Evolutionary conservation across 208 protist species (phyloP).

Genomic region (Wallacemonas sp.): DNA sequence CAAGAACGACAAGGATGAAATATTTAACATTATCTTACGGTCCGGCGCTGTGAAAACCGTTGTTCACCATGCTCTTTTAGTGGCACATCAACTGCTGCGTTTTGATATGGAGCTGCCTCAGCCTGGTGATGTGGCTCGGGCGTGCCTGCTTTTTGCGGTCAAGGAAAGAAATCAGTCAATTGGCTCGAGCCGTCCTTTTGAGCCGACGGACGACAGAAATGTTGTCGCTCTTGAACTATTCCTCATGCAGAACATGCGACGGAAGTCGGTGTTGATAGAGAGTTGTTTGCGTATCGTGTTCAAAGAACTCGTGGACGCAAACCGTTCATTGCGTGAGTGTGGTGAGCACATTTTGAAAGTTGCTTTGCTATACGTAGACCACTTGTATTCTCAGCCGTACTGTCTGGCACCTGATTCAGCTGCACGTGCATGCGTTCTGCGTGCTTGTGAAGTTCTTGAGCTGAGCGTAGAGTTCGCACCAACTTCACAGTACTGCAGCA

Average conservation of each 20-base stretch:
- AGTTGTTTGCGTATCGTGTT: constrained; percentile 61
- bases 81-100: constrained; percentile 17
- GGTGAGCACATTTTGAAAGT: constrained; percentile 51
- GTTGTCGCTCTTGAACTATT: constrained; percentile 68
- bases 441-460: constrained; percentile 23
- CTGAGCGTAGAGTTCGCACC: not conserved
- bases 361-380: constrained; percentile 48
- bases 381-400: constrained; percentile 41
- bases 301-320: constrained; percentile 35
- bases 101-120: constrained; percentile 7
- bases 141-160: constrained; percentile 61
- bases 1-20: constrained; percentile 12
- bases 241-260: constrained; percentile 55
- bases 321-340: constrained; percentile 14
- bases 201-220: constrained; percentile 37
- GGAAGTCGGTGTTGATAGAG: constrained; percentile 72
- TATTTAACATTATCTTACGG: not conserved
- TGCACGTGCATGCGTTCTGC: constrained; percentile 55
- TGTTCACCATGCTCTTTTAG: constrained; percentile 14
- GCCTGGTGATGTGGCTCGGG: constrained; percentile 27
- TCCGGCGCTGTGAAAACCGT: not conserved
- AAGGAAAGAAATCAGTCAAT: constrained; percentile 77
- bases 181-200: too few species aligned
- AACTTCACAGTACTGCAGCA: not conserved
- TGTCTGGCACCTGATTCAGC: constrained; percentile 75